Percentiles rank a stretch among this genome's conserved stretches.
Conservation (phyloP, 331 rosid species). For the Ulmus americana region DNA sequence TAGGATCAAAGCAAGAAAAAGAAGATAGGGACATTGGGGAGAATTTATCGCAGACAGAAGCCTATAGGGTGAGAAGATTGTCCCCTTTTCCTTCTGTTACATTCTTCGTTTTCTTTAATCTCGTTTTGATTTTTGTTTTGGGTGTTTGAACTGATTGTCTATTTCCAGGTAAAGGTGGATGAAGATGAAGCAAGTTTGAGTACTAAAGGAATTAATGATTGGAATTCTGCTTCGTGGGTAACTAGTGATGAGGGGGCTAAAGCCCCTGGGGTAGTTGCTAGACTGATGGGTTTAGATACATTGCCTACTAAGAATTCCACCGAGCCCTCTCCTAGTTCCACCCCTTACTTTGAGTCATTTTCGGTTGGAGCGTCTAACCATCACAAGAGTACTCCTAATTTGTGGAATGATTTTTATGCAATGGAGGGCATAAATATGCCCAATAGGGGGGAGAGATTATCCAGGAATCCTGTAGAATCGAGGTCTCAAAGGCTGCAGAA, state of each 20-base stretch:
- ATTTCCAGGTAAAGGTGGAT: constrained; percentile 48
- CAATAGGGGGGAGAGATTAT: constrained; percentile 42
- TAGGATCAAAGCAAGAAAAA: constrained; percentile 50
- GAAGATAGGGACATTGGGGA: constrained; percentile 51
- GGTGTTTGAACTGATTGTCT: constrained; percentile 14
- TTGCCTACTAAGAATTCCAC: constrained; percentile 46
- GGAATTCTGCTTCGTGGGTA: constrained; percentile 39
- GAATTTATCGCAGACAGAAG: constrained; percentile 36
- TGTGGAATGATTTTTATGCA: constrained; percentile 30
- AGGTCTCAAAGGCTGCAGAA: constrained; percentile 39
- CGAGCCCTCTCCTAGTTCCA: constrained; percentile 39
- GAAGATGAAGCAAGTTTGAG: constrained; percentile 57
- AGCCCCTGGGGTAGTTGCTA: constrained; percentile 86
- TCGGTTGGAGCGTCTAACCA: constrained; percentile 38
- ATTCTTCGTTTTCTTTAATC: neutral
- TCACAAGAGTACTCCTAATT: constrained; percentile 31
- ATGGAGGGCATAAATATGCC: constrained; percentile 39
- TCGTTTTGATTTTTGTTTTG: neutral
- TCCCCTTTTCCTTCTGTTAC: constrained; percentile 3
- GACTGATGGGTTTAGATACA: constrained; percentile 88
- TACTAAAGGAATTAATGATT: constrained; percentile 40
- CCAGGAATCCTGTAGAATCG: constrained; percentile 44
- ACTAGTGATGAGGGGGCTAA: constrained; percentile 61
- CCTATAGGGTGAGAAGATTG: constrained; percentile 41
- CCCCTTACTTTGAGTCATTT: constrained; percentile 30